phyloP scores from a whole-genome alignment of 2,329 filamentous ascomycete genomes.

The Botryosphaeria dothidea region DNA sequence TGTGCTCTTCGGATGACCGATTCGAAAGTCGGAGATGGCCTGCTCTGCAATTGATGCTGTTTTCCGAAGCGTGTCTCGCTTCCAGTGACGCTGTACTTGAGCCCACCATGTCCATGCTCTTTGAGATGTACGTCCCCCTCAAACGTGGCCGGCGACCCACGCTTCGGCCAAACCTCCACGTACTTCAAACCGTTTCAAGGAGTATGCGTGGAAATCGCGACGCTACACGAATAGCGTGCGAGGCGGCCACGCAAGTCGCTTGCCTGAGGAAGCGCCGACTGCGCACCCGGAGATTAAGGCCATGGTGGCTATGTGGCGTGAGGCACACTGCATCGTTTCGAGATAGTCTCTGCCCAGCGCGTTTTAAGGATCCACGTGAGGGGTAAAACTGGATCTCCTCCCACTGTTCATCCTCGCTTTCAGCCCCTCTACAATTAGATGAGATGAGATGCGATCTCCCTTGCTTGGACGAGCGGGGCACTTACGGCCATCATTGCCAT shows the following conservation, averaged over 20 bases:
- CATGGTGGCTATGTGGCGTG: neutral
- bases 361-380: neutral
- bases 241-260: neutral
- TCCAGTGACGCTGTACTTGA: neutral
- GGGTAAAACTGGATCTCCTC: constrained; percentile 7
- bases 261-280: neutral
- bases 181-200: neutral
- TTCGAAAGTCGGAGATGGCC: neutral
- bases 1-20: constrained; percentile 12
- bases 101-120: neutral
- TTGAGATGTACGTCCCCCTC: neutral
- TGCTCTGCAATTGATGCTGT: neutral
- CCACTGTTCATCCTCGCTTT: neutral
- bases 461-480: neutral
- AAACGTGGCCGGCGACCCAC: neutral
- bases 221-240: neutral
- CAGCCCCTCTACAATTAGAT: neutral
- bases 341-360: neutral
- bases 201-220: neutral
- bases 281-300: neutral
- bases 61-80: neutral
- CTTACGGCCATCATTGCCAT: neutral
- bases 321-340: constrained; percentile 15
- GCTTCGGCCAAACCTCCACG: neutral
- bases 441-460: neutral